phyloP scores from a whole-genome alignment of 257 asterid genomes.

The Rubia yunnanensis region DNA sequence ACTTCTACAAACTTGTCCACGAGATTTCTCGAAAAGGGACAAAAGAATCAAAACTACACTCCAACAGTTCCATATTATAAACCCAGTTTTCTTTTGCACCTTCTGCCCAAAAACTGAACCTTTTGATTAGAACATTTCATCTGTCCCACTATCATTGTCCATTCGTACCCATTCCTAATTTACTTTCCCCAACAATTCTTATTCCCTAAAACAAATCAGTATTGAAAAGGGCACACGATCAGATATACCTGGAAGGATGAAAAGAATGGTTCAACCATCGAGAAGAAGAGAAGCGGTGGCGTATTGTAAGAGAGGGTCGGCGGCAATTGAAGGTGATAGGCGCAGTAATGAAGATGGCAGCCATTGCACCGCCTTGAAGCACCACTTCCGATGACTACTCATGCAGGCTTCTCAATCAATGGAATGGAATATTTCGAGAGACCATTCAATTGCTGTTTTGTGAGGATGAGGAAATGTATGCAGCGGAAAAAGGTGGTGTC shows the following conservation, averaged over 20 bases:
- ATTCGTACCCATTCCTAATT: too few species aligned
- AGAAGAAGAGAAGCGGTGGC: conserved; percentile 34
- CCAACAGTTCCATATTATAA: not conserved
- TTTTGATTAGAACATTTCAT: not conserved
- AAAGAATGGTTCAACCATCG: conserved; percentile 39
- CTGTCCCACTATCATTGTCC: too few species aligned
- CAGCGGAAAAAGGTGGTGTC: not conserved
- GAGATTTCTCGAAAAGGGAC: not conserved
- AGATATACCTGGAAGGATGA: conserved; percentile 14
- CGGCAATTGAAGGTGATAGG: conserved; percentile 14
- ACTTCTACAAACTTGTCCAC: not conserved
- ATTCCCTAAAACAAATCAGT: not conserved
- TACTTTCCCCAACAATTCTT: not conserved
- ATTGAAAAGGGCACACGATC: not conserved
- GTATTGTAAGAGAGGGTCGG: conserved; percentile 31
- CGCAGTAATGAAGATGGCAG: conserved; percentile 38
- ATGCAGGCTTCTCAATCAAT: conserved; percentile 45
- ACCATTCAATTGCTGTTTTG: not conserved
- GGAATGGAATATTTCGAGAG: conserved; percentile 2
- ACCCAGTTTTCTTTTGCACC: not conserved
- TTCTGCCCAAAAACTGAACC: not conserved
- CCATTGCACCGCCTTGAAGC: conserved; percentile 39
- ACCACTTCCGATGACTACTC: conserved; percentile 27
- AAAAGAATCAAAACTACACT: too few species aligned
- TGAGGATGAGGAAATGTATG: not conserved